Base-by-base conservation (phyloP, 2,329 filamentous ascomycete species). In the Aspergillus amoenus region DNA sequence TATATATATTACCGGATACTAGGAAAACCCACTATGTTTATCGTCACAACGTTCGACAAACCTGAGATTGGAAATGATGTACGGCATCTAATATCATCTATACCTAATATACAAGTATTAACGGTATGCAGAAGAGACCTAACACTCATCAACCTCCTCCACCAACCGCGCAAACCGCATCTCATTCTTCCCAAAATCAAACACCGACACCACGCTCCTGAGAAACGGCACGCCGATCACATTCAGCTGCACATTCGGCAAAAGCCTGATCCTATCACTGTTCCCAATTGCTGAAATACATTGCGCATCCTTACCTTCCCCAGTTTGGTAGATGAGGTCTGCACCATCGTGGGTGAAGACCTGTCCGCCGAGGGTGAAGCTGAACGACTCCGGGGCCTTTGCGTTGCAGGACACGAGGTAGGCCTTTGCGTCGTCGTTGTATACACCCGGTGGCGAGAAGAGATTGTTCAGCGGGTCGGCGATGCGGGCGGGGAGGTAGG, bases 161-260 rank as follows among this genome's bases (percentile, higher is more conserved):
- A 24, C 5, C 13, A 48, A 21, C 49, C 57, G 57, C 13, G 79
- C 75, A 64, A 82, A 81, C n/a, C 75, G 67, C 76, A 82, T 76
- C 67, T 78, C 69, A 44, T 69, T 69, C 18, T 70, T 75, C 11
- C 78, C 79, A 56, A 82, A 72, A 69, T 82, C 81, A 66, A 79
- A 82, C 2, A 82, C 79, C 9, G 75, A 70, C 4, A 83, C 66
- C 0, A 82, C 80, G 59, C 79, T 81, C 67, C 79, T 80, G 66
- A 81, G 68, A 60, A 80, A 82, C 4, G 73, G 68, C 52, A 78
- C 78, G 0, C 80, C 80, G 46, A 82, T 60, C 42, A 81, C 76
- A 39, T 67, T 73, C 40, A 73, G 43, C 3, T 43, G 40, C 67
- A 71, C 9, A 66, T 57, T 13, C 64, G 65, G n/a, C 63, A 68